Evolutionary conservation across 192 early-diverging fungal species (phyloP), one percentile per base, ranked within the genome.

Genomic region (Coemansia erecta): DNA sequence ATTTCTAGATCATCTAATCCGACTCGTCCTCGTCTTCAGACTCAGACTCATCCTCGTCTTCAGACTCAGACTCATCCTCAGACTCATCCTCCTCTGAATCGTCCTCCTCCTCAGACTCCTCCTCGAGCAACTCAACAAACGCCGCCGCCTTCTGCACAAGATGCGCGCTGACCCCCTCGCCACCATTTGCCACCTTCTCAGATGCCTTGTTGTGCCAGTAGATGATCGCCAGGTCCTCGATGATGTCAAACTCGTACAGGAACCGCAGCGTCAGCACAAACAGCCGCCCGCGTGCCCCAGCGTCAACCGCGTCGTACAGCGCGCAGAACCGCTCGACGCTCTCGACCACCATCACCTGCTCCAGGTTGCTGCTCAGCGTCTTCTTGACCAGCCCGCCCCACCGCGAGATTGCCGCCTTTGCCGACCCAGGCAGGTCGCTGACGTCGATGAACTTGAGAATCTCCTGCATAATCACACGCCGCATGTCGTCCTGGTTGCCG

Each of bases 161-260:
- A 65, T 71, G 57, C 59, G 65, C 35, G 55, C 81, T 56, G 14
- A 81, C 81, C 0, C 65, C 82, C 0, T 65, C 53, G 12, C 63
- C 68, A 13, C 61, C 63, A 9, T 22, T 48, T 4, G 18, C 46
- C 18, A 70, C 60, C 46, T 73, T 74, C 52, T 77, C 80, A 12
- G 73, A 65, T 19, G 67, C 65, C 40, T 83, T 74, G 43, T 82
- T 71, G 61, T 86, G 85, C 95, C 95, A 98, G 19, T 63, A 67
- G 18, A 92, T 46, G 47, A 97, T 82, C 4, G 84, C 80, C 31
- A 93, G 87, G 56, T 95, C 93, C 61, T 91, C 90, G 19, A 92
- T 51, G 40, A 98, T 73, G 68, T 95, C 92, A 18, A 82, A 58
- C 51, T 96, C 85, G 70, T 94, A 96, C 42, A 91, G 63, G 37